These are phyloP conservation scores for Populus ilicifolia DNA, from an alignment of 345 rosid genomes.

Conservation along the genomic window DNA sequence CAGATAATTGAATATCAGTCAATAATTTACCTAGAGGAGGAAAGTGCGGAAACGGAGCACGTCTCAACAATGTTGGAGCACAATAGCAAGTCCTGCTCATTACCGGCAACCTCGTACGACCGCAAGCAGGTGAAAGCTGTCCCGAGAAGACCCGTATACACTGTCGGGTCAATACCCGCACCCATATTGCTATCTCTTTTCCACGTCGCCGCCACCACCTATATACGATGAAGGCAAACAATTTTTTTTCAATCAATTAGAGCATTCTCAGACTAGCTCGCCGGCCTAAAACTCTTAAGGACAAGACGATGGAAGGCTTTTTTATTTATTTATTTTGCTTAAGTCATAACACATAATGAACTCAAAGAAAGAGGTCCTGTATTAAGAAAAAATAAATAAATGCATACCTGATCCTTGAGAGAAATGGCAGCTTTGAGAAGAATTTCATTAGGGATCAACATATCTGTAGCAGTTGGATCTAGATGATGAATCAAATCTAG, in stretches of 20 bases:
- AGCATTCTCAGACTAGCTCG: background rate
- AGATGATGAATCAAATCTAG: conserved; percentile 30
- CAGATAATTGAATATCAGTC: background rate
- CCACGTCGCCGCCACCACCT: conserved; percentile 77
- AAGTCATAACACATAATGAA: too few relatives aligned
- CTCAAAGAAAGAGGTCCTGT: background rate
- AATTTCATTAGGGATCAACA: conserved; percentile 39
- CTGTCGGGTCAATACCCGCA: conserved; percentile 52
- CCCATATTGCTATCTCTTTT: conserved; percentile 18
- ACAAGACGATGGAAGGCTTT: too few relatives aligned
- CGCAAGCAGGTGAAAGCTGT: conserved; percentile 74
- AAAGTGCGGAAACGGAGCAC: conserved; percentile 44
- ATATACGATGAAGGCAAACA: background rate
- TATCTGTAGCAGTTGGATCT: conserved; percentile 32
- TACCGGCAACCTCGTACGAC: conserved; percentile 66
- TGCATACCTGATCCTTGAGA: conserved; percentile 59
- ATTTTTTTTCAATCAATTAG: background rate
- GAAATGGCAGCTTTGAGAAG: conserved; percentile 64
- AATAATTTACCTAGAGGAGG: conserved; percentile 49
- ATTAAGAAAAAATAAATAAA: background rate
- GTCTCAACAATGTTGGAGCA: conserved; percentile 62
- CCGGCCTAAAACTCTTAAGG: too few relatives aligned
- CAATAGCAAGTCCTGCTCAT: conserved; percentile 49
- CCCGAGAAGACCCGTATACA: conserved; percentile 67
- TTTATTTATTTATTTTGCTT: too few relatives aligned